These are phyloP conservation scores for Alternaria incomplexa DNA, from an alignment of 2,329 filamentous ascomycete genomes.

Conservation along the genomic window DNA sequence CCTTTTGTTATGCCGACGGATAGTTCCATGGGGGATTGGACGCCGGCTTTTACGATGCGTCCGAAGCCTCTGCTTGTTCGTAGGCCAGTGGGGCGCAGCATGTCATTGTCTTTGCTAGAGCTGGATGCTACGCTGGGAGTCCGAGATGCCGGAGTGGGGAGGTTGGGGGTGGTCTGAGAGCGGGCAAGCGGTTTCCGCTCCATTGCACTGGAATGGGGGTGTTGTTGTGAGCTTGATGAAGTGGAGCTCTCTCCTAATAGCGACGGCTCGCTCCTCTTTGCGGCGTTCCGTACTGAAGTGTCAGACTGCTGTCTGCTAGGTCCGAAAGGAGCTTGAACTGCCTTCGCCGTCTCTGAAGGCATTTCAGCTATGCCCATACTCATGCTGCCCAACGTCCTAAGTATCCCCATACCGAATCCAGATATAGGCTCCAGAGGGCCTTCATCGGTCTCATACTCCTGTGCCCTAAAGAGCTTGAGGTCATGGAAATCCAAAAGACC, in stretches of 20 bases:
- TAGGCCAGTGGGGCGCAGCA: conserved; percentile 26
- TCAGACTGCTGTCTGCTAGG: conserved; percentile 12
- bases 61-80: conserved; percentile 20
- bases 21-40: conserved; percentile 21
- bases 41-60: conserved; percentile 6
- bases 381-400: conserved; percentile 59
- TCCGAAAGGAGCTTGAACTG: conserved; percentile 16
- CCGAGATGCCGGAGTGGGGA: neutral
- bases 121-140: neutral
- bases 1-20: conserved; percentile 23
- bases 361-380: conserved; percentile 78
- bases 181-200: neutral
- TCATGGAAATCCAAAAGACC: conserved; percentile 21
- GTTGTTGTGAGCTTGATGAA: neutral
- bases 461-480: conserved; percentile 23
- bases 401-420: conserved; percentile 60
- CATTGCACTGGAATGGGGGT: neutral
- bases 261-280: conserved; percentile 1
- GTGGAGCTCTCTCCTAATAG: neutral
- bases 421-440: conserved; percentile 25
- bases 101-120: conserved; percentile 19
- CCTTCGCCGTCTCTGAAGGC: conserved; percentile 58
- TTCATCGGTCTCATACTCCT: conserved; percentile 20
- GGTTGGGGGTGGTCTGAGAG: neutral
- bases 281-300: neutral